A percentile compares a stretch with the other conserved stretches of the same genome.
Conservation (phyloP, 805 yeast genomes). For the Suhomyces vadensis region DNA sequence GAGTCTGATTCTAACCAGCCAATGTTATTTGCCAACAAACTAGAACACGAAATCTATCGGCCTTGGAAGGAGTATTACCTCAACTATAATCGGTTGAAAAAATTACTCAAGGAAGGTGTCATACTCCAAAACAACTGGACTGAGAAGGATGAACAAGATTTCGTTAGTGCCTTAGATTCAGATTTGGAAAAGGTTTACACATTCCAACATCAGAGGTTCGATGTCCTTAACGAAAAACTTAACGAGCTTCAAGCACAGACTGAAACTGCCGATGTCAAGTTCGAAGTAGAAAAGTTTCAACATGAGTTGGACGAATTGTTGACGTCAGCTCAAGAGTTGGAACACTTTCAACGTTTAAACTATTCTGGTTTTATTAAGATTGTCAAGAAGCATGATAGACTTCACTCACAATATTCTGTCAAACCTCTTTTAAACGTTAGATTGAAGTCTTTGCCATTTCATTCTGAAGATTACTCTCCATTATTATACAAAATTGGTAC, state of each 20-base stretch:
- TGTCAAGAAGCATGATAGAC: slow-evolving; percentile 92
- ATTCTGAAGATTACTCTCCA: slow-evolving; percentile 93
- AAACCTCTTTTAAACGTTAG: slow-evolving; percentile 87
- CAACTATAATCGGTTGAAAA: slow-evolving; percentile 64
- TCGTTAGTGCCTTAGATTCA: slow-evolving; percentile 64
- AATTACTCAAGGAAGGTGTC: slow-evolving; percentile 67
- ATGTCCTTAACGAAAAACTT: slow-evolving; percentile 64
- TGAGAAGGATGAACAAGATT: slow-evolving; percentile 68
- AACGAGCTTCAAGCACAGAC: slow-evolving; percentile 63
- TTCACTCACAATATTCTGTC: slow-evolving; percentile 86
- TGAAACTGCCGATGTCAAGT: slow-evolving; percentile 31
- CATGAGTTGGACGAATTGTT: slow-evolving; percentile 70
- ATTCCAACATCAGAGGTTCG: slow-evolving; percentile 68
- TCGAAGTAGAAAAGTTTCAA: slow-evolving; percentile 66
- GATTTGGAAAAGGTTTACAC: slow-evolving; percentile 77
- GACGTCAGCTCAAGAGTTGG: slow-evolving; percentile 78
- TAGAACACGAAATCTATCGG: slow-evolving; percentile 75
- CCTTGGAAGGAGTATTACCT: slow-evolving; percentile 86
- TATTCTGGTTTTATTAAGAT: slow-evolving; percentile 94
- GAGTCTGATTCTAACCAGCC: slow-evolving; percentile 14
- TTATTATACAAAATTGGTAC: slow-evolving; percentile 78
- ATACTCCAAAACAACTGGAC: slow-evolving; percentile 54
- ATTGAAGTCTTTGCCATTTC: slow-evolving; percentile 83
- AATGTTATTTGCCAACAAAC: slow-evolving; percentile 86
- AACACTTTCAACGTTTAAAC: slow-evolving; percentile 86